Base-by-base conservation (phyloP, 108 stramenopile genomes). In the Mayamaea pseudoterrestris region DNA sequence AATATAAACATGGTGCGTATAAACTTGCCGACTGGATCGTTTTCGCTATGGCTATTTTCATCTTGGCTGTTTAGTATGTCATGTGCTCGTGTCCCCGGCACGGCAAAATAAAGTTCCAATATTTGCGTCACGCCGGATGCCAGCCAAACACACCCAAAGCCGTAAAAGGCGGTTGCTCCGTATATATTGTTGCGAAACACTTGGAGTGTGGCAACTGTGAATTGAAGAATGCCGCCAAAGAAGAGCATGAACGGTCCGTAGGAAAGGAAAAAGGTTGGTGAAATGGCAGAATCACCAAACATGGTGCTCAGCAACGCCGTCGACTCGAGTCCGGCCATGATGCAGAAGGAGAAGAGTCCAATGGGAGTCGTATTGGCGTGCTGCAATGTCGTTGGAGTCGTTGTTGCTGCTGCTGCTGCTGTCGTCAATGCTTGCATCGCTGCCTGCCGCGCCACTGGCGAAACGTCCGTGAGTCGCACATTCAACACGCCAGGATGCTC, bases 101-200 rank as follows among this genome's bases (percentile, higher is more conserved):
- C 53, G 18, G 52, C 30, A 27, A 58, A 55, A 28, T 61, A 53
- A 18, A 22, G 32, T 35, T 55, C 27, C 8, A 68, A 47, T 25
- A 68, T 61, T 8, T 22, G 1, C 5, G 20, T 1, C 16, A 39
- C 17, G 18, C 66, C 60, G 34, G 56, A 57, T 41, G 66, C 39
- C 1, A 68, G 46, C 66, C 55, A 68, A 43, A 61, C 49, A 30
- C 47, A 44, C 24, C 60, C 66, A 34, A 61, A 68, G 12, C 32
- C 60, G 3, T 57, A 27, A 34, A 68, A 68, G 0, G 66, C 60
- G 7, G 54, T 55, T 12, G 60, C 66, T 12, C 66, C 66, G 42
- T 68, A 68, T 22, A 68, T 56, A 31, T 68, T 68, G 41, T 62
- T 62, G n/a, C 66, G 66, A 23, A 47, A 37, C 3, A 47, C 60